Evolutionary conservation across 768 basidiomycete species (phyloP).

Genomic region (Pluteus cervinus): DNA sequence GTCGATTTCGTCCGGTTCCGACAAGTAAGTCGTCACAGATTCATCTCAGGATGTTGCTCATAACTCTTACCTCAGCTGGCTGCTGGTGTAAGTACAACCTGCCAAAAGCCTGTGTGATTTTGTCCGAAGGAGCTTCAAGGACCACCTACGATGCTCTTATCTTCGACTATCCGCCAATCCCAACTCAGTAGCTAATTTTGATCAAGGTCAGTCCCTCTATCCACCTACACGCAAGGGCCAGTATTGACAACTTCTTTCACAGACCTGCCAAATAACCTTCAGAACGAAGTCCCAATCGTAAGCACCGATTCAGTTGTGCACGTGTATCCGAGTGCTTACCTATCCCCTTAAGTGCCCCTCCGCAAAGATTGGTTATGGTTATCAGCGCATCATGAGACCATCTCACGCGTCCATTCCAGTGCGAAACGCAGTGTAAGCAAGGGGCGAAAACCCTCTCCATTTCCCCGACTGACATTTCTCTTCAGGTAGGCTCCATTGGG

Average conservation of each 20-base stretch:
- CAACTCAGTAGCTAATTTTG: conserved; percentile 87
- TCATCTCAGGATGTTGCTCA: conserved; percentile 4
- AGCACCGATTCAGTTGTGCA: conserved; percentile 23
- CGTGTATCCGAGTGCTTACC: conserved; percentile 2
- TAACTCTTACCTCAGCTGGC: conserved; percentile 30
- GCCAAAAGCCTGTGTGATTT: neutral
- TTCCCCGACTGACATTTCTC: neutral
- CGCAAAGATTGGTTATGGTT: conserved; percentile 97
- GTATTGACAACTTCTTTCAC: neutral
- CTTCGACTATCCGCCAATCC: conserved; percentile 93
- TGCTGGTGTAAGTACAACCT: conserved; percentile 37
- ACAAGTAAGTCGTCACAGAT: conserved; percentile 43
- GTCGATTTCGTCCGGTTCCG: conserved; percentile 95
- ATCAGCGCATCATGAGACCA: conserved; percentile 19
- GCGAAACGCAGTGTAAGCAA: conserved; percentile 96
- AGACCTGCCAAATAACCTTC: conserved; percentile 97
- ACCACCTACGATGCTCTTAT: conserved; percentile 86
- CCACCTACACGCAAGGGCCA: neutral
- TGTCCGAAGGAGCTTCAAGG: conserved; percentile 34
- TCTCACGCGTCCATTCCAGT: conserved; percentile 37
- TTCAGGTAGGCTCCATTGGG: conserved; percentile 63
- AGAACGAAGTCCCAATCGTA: conserved; percentile 88
- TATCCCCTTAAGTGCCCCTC: conserved; percentile 61
- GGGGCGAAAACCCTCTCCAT: no score
- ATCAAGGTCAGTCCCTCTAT: conserved; percentile 61